Conservation (phyloP, 192 early-diverging fungal genomes). For the Coemansia sp. region DNA sequence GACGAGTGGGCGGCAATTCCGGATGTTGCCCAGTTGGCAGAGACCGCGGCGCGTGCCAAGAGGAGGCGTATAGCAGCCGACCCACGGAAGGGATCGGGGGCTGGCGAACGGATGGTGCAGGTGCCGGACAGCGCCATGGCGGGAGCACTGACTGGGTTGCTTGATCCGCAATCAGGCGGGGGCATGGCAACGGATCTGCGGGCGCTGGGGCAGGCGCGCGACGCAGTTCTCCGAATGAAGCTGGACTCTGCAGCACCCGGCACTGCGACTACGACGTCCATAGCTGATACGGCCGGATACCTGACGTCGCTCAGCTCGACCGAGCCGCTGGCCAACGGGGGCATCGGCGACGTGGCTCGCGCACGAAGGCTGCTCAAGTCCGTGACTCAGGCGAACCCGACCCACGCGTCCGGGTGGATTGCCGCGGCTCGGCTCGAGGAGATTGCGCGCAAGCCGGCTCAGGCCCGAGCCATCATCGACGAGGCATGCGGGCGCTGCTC, state of each 20-base stretch:
- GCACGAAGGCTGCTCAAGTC: constrained; percentile 85
- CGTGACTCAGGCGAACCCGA: constrained; percentile 90
- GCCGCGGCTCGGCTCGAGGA: constrained; percentile 96
- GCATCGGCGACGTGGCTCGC: constrained; percentile 80
- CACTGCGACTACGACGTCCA: constrained; percentile 68
- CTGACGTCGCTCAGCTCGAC: constrained; percentile 89
- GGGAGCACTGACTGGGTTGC: constrained; percentile 17
- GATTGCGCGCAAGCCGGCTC: constrained; percentile 73
- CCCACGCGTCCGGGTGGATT: constrained; percentile 97
- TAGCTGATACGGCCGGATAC: constrained; percentile 86
- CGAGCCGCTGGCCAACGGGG: no score
- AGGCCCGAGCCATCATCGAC: constrained; percentile 82
- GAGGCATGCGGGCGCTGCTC: constrained; percentile 95
- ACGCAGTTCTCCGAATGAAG: constrained; percentile 85
- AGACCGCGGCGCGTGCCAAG: constrained; percentile 58
- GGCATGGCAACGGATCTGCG: constrained; percentile 62
- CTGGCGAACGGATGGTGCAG: constrained; percentile 36
- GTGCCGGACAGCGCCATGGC: constrained; percentile 63
- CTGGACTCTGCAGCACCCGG: constrained; percentile 84
- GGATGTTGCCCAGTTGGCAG: constrained; percentile 69
- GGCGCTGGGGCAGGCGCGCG: constrained; percentile 89
- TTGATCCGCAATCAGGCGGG: constrained; percentile 46
- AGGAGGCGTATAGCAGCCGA: constrained; percentile 57
- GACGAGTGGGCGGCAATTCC: constrained; percentile 86
- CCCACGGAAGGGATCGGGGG: constrained; percentile 3